Evolutionary conservation across 2,329 filamentous ascomycete species (phyloP).

Genomic region (Ascocoryne sarcoides): DNA sequence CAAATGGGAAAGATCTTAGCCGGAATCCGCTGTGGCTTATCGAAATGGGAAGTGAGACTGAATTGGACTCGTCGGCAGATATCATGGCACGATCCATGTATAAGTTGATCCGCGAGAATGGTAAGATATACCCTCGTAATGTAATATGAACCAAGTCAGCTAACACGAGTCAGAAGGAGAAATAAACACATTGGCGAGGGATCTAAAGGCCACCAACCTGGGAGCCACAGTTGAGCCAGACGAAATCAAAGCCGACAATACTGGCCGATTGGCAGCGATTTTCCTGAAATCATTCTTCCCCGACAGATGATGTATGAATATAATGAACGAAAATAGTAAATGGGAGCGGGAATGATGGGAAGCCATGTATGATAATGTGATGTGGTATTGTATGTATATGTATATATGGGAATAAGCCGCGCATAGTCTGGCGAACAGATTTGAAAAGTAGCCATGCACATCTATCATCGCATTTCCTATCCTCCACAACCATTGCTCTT

Average conservation of each 20-base stretch:
- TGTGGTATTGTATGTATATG: background rate
- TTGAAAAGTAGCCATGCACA: no score
- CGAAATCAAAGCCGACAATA: conserved; percentile 15
- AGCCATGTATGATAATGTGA: background rate
- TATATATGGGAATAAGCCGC: no score
- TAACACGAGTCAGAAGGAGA: conserved; percentile 9
- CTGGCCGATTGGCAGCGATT: conserved; percentile 15
- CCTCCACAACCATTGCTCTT: no score
- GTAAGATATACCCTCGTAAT: conserved; percentile 8
- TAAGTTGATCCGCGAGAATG: conserved; percentile 8
- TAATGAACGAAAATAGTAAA: background rate
- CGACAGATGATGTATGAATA: conserved; percentile 1
- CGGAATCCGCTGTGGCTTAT: conserved; percentile 18
- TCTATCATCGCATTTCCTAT: no score
- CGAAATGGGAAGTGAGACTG: conserved; percentile 1
- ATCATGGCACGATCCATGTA: conserved; percentile 14
- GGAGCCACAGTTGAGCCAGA: conserved; percentile 7
- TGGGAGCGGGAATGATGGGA: no score
- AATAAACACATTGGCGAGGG: conserved; percentile 10
- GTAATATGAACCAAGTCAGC: background rate
- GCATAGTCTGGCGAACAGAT: no score
- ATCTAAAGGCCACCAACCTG: conserved; percentile 7
- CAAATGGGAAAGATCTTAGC: conserved; percentile 12
- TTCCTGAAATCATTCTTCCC: conserved; percentile 19
- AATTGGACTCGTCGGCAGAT: conserved; percentile 12